A percentile compares a stretch with the other conserved stretches of the same genome.
These are phyloP conservation scores for Trichophyton equinum DNA, from an alignment of 2,329 filamentous ascomycete genomes.

Conservation along the genomic window DNA sequence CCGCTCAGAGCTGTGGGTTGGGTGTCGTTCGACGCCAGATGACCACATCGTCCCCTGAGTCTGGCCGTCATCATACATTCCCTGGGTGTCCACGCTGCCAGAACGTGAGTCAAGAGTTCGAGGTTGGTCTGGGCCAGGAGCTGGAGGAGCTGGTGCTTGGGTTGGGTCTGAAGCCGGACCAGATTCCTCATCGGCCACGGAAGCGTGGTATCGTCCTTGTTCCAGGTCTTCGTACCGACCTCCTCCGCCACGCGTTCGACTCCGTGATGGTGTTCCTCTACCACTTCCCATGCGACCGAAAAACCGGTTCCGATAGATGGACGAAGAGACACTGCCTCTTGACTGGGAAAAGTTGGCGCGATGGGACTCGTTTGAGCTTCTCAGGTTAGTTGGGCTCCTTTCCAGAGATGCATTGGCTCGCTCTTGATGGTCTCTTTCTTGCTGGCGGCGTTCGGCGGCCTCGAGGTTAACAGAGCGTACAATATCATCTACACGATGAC, in stretches of 20 bases:
- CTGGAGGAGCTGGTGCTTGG: not conserved
- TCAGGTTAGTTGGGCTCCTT: constrained; percentile 15
- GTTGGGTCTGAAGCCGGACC: not conserved
- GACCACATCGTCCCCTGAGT: not conserved
- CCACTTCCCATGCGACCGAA: constrained; percentile 39
- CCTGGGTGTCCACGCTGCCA: constrained; percentile 14
- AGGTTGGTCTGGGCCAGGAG: not conserved
- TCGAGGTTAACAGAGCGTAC: constrained; percentile 30
- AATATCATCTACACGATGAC: constrained; percentile 30
- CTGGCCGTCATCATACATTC: constrained; percentile 11
- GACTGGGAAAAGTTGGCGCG: constrained; percentile 11
- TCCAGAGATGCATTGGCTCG: constrained; percentile 8
- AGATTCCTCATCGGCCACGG: not conserved
- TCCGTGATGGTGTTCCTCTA: constrained; percentile 4
- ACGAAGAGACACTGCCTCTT: constrained; percentile 20
- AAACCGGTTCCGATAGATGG: constrained; percentile 48
- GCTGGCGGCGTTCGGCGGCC: constrained; percentile 27
- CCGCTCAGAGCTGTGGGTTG: not conserved
- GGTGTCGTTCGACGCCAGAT: not conserved
- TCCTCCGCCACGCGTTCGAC: constrained; percentile 16
- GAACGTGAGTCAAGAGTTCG: constrained; percentile 14
- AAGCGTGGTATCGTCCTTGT: constrained; percentile 35
- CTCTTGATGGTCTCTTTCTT: constrained; percentile 11
- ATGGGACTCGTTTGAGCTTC: constrained; percentile 16
- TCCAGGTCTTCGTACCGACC: constrained; percentile 29